These are phyloP conservation scores for Annulohypoxylon truncatum DNA, from an alignment of 2,329 filamentous ascomycete species.

Conservation along the genomic window DNA sequence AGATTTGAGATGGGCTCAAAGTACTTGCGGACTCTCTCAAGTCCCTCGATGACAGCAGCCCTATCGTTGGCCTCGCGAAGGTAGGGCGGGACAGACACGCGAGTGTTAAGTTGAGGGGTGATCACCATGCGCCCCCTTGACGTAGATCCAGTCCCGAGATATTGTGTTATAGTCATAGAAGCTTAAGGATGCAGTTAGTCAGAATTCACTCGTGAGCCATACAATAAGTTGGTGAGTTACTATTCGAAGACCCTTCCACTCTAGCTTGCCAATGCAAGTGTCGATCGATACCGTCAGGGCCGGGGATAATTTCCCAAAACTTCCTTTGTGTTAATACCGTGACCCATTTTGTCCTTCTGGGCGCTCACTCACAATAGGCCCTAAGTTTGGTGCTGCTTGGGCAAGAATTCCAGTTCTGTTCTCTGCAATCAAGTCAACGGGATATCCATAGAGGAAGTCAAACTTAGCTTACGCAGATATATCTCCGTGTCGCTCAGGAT, in stretches of 20 bases:
- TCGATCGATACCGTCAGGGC: slow-evolving; percentile 67
- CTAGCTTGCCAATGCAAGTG: slow-evolving; percentile 73
- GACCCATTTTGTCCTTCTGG: too few relatives aligned
- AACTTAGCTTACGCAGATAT: slow-evolving; percentile 55
- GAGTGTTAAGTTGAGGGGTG: slow-evolving; percentile 65
- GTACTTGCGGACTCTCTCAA: slow-evolving; percentile 67
- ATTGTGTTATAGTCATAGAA: slow-evolving; percentile 64
- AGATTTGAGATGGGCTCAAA: slow-evolving; percentile 65
- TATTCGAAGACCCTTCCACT: slow-evolving; percentile 59
- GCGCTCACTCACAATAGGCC: slow-evolving; percentile 62
- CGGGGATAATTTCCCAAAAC: slow-evolving; percentile 67
- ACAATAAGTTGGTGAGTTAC: slow-evolving; percentile 11
- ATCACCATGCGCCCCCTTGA: slow-evolving; percentile 70
- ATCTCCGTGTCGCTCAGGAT: slow-evolving; percentile 54
- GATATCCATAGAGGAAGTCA: not conserved
- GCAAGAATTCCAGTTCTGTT: too few relatives aligned
- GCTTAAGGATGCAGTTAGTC: slow-evolving; percentile 44
- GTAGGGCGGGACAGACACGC: slow-evolving; percentile 68
- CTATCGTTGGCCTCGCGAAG: slow-evolving; percentile 66
- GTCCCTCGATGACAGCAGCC: slow-evolving; percentile 67
- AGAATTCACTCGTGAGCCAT: not conserved
- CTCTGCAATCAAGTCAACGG: slow-evolving; percentile 43
- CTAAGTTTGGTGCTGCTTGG: slow-evolving; percentile 73
- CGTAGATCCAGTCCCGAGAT: slow-evolving; percentile 70
- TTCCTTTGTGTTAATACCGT: slow-evolving; percentile 1